Evolutionary conservation across 805 yeast species (phyloP), one percentile per base, ranked within the genome.

Genomic region (Candida palmyrensis): DNA sequence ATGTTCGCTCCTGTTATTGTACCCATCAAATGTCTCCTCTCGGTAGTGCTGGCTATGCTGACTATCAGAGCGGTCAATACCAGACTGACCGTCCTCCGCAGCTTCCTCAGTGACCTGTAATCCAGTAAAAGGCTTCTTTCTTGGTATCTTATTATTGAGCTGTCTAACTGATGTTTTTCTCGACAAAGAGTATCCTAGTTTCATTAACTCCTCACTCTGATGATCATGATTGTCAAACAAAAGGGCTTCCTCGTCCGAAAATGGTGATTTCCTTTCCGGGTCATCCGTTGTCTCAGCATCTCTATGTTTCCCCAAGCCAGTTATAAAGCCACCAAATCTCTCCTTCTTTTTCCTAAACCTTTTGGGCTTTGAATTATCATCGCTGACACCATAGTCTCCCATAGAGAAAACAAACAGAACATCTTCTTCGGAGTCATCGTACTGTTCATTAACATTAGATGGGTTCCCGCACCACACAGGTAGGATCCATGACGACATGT

Each of bases 401-500:
- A n/a, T n/a, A n/a, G n/a, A n/a, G n/a, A n/a, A n/a, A n/a, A n/a
- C n/a, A n/a, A n/a, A n/a, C n/a, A n/a, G n/a, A n/a, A n/a, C n/a
- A n/a, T n/a, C n/a, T n/a, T n/a, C n/a, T n/a, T n/a, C n/a, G n/a
- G n/a, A 6, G 8, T 6, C 27, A 24, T 6, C 14, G 15, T 24
- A 14, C 6, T 24, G 15, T 6, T 7, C 10, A 24, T 24, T 6
- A 7, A 6, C 27, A 24, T 10, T 10, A 16, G 12, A 22, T 12
- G 77, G 75, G 32, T 73, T 68, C 6, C 74, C 71, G 56, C 80
- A 77, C 82, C 83, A 41, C 36, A 40, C 25, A 1, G 70, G 70
- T 6, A 62, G 35, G 5, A 44, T 48, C 70, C 71, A 64, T 6
- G 59, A 40, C 12, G 57, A 27, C 57, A 54, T 55, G 12, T 53